A percentile compares a stretch with the other conserved stretches of the same genome.
phyloP scores from a whole-genome alignment of 495 filamentous ascomycete species.

The Delitschia confertaspora region DNA sequence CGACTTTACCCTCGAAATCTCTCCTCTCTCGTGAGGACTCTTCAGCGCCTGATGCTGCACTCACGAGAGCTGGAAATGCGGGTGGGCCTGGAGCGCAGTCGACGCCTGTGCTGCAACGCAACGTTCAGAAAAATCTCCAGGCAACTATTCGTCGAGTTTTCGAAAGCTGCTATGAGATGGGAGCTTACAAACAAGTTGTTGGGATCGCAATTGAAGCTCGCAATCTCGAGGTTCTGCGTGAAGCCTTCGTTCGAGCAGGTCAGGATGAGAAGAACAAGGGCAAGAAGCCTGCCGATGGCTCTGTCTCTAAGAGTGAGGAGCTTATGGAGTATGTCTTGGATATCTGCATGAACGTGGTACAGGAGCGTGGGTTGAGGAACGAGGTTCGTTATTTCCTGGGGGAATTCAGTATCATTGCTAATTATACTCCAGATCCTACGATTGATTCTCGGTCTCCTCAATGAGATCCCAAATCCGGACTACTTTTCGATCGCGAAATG shows the following conservation, averaged over 20 bases:
- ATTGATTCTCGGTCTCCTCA: constrained; percentile 78
- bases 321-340: constrained; percentile 93
- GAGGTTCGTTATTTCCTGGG: constrained; percentile 44
- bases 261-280: constrained; percentile 68
- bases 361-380: constrained; percentile 79
- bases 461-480: constrained; percentile 81
- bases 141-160: constrained; percentile 79
- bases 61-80: constrained; percentile 47
- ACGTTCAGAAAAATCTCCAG: constrained; percentile 64
- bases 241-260: constrained; percentile 72
- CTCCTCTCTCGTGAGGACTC: constrained; percentile 74
- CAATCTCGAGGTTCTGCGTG: constrained; percentile 79
- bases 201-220: constrained; percentile 96
- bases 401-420: constrained; percentile 8
- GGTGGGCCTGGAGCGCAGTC: constrained; percentile 46
- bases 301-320: constrained; percentile 57
- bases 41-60: constrained; percentile 47
- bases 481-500: constrained; percentile 98
- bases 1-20: constrained; percentile 80
- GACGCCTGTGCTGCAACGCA: constrained; percentile 44
- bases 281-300: constrained; percentile 32
- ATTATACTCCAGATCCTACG: constrained; percentile 59
- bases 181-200: constrained; percentile 92
- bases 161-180: constrained; percentile 77
- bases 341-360: constrained; percentile 96